These are phyloP conservation scores for Amanita thiersii DNA, from an alignment of 768 basidiomycete species.

Conservation along the genomic window DNA sequence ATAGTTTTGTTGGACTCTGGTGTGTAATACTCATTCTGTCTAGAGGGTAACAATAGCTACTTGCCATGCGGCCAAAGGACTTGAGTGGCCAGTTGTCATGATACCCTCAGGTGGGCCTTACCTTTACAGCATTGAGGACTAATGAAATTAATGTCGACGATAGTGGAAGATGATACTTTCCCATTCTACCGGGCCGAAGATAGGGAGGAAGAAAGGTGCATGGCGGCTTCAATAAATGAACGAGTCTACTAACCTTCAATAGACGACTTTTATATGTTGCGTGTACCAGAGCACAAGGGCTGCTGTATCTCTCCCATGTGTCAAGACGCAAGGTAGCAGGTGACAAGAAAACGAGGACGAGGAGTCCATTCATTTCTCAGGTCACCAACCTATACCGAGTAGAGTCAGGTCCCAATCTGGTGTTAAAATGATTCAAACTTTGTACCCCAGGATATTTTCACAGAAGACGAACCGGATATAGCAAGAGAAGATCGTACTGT, in stretches of 20 bases:
- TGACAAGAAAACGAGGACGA: constrained; percentile 36
- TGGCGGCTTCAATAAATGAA: background rate
- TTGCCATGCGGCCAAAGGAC: constrained; percentile 84
- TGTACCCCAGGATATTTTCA: background rate
- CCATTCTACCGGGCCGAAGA: constrained; percentile 72
- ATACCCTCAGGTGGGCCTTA: constrained; percentile 50
- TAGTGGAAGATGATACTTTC: constrained; percentile 68
- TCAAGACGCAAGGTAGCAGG: constrained; percentile 45
- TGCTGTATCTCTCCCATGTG: constrained; percentile 53
- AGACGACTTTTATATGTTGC: constrained; percentile 86
- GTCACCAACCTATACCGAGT: constrained; percentile 18
- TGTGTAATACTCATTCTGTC: background rate
- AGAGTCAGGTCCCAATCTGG: background rate
- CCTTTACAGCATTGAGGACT: background rate
- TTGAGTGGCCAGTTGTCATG: constrained; percentile 91
- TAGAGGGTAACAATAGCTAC: constrained; percentile 82
- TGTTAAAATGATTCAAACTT: background rate
- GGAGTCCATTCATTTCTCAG: constrained; percentile 51
- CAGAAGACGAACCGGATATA: background rate
- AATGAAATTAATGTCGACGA: constrained; percentile 3
- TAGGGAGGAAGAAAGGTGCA: constrained; percentile 72
- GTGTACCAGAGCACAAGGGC: constrained; percentile 74
- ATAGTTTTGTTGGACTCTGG: background rate
- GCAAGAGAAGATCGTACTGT: background rate
- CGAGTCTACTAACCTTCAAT: background rate